Base-by-base conservation (phyloP, 1,284 basidiomycete genomes). In the Trametes versicolor region DNA sequence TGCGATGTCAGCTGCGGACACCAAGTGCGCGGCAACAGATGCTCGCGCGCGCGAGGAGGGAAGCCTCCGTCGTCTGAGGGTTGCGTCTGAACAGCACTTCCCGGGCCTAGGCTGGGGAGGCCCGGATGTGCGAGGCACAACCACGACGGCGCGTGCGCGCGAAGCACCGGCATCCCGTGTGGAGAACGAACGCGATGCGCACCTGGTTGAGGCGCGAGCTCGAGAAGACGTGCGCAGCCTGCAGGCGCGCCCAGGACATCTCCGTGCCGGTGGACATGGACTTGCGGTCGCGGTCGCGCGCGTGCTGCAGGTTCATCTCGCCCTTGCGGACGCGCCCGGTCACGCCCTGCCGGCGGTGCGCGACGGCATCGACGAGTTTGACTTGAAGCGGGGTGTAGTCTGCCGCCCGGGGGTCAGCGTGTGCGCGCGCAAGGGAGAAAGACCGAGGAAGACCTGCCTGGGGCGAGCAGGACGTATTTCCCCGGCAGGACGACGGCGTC, bases 181-280 rank as follows among this genome's bases (percentile, higher is more conserved):
- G 21, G 3, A 19, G 13, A 8, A 17, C 41, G 19, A 43, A n/a
- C 41, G n/a, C 7, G 13, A 48, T 48, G 23, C 45, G 45, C 23
- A 48, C 45, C 45, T 23, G 10, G 10, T 21, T 4, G 1, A 23
- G 21, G 23, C 21, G 45, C 13, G 45, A 23, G 8, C 21, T 21
- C n/a, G 58, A 6, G 64, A 58, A 56, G 63, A 68, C 27, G 49
- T 50, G 49, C n/a, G 49, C 49, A 2, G 32, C 49, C 19, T 50
- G 49, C 15, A 50, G 49, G 15, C 12, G 17, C 27, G 15, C 4
- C 49, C 49, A 50, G 7, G 32, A 15, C 49, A 50, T 25, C 19
- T 34, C 49, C 8, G 27, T 5, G 12, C 49, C 49, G 7, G 49
- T 2, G 8, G 49, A 15, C 49, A 50, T n/a, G 17, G 8, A 50